phyloP scores from a whole-genome alignment of 192 early-diverging fungal genomes.

The Coemansia interrupta region DNA sequence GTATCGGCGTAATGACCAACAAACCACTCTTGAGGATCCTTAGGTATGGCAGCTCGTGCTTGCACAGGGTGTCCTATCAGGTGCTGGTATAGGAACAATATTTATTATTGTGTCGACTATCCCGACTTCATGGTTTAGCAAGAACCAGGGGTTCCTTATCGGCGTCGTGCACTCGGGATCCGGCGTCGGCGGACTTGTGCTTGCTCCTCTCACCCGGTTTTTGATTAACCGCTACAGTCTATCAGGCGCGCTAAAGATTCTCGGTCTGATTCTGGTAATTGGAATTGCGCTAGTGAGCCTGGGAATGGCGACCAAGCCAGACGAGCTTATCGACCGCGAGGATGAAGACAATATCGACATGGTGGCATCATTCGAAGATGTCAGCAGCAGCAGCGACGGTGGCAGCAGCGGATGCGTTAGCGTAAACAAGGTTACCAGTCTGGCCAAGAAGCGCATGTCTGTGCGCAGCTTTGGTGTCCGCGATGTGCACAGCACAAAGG shows the following conservation, averaged over 20 bases:
- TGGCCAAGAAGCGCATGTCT: constrained; percentile 54
- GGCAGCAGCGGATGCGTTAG: constrained; percentile 18
- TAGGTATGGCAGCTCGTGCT: constrained; percentile 52
- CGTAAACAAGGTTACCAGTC: constrained; percentile 31
- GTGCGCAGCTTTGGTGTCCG: constrained; percentile 54
- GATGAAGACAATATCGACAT: constrained; percentile 45
- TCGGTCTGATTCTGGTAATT: constrained; percentile 28
- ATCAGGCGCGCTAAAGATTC: constrained; percentile 40
- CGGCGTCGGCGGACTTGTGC: constrained; percentile 47
- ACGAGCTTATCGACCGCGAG: constrained; percentile 45
- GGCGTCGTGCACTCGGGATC: constrained; percentile 52
- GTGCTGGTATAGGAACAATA: constrained; percentile 46
- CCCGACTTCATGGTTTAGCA: constrained; percentile 52
- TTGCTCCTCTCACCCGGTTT: constrained; percentile 45
- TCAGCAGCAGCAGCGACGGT: constrained; percentile 22
- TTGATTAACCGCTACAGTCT: constrained; percentile 44
- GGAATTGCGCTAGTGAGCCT: constrained; percentile 43
- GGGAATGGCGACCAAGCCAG: constrained; percentile 52
- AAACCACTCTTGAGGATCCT: background rate
- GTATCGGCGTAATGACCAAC: background rate
- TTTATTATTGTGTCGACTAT: constrained; percentile 53
- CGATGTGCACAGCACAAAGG: constrained; percentile 44
- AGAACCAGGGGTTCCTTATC: constrained; percentile 51
- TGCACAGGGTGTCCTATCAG: constrained; percentile 40
- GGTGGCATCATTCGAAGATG: constrained; percentile 16